phyloP scores from a whole-genome alignment of 805 yeast genomes.

The Saccharomycopsis capsularis region DNA sequence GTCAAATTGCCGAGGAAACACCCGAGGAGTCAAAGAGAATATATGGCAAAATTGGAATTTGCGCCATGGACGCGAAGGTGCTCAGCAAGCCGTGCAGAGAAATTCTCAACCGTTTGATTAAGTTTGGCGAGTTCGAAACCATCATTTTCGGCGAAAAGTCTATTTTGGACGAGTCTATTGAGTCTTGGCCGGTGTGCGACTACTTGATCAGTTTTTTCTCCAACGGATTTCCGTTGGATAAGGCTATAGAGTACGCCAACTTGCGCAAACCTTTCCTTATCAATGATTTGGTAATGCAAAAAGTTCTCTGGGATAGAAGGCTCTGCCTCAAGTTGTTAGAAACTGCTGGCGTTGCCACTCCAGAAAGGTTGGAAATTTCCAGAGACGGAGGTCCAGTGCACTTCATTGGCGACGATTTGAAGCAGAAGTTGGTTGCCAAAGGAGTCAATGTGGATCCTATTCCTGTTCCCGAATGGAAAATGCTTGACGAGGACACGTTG shows the following conservation, averaged over 20 bases:
- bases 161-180: constrained; percentile 84
- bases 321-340: constrained; percentile 73
- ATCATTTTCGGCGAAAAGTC: constrained; percentile 97
- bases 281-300: constrained; percentile 86
- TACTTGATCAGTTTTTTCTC: constrained; percentile 89
- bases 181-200: constrained; percentile 99
- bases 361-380: constrained; percentile 78
- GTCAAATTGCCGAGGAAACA: background rate
- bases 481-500: constrained; percentile 83
- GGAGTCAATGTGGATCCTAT: constrained; percentile 46
- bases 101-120: constrained; percentile 79
- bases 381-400: constrained; percentile 89
- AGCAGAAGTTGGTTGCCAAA: constrained; percentile 48
- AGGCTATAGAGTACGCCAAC: constrained; percentile 86
- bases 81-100: constrained; percentile 92
- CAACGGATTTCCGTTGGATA: constrained; percentile 93
- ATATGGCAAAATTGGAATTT: constrained; percentile 87
- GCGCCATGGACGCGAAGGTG: constrained; percentile 98
- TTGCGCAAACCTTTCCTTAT: constrained; percentile 84
- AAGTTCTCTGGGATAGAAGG: constrained; percentile 95
- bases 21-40: background rate
- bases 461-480: constrained; percentile 71
- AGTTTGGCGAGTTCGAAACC: constrained; percentile 92
- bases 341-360: constrained; percentile 82
- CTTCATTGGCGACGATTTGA: constrained; percentile 60